These are phyloP conservation scores for Blastosporella zonata DNA, from an alignment of 1,284 basidiomycete species.

Conservation along the genomic window DNA sequence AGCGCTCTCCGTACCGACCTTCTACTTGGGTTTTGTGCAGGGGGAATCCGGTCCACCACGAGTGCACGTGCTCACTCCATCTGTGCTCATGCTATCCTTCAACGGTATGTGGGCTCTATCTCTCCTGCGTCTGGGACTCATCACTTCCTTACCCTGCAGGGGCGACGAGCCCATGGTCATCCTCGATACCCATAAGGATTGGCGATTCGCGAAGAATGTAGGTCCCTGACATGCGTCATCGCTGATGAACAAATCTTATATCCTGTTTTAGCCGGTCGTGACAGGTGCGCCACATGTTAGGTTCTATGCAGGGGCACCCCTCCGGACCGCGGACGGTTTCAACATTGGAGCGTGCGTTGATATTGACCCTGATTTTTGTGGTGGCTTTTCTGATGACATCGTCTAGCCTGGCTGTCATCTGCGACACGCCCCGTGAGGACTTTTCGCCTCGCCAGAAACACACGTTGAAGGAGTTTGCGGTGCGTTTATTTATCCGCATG, in stretches of 20 bases:
- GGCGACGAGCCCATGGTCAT: constrained; percentile 88
- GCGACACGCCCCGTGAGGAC: constrained; percentile 79
- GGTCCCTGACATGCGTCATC: constrained; percentile 20
- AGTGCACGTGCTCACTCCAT: constrained; percentile 69
- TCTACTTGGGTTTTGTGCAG: constrained; percentile 31
- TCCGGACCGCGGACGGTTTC: constrained; percentile 85
- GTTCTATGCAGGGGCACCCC: constrained; percentile 90
- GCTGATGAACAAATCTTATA: neutral
- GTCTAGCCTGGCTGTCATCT: constrained; percentile 76
- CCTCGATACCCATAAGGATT: constrained; percentile 78
- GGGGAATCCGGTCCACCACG: constrained; percentile 56
- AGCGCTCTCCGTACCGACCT: neutral
- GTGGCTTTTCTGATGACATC: neutral
- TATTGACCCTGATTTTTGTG: neutral
- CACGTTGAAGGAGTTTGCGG: constrained; percentile 91
- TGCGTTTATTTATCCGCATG: constrained; percentile 26
- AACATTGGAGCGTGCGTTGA: constrained; percentile 77
- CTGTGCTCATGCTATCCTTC: constrained; percentile 82
- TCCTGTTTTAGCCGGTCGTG: constrained; percentile 64
- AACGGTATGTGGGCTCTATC: constrained; percentile 48
- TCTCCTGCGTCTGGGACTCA: neutral
- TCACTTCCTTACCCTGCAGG: constrained; percentile 34
- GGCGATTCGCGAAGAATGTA: constrained; percentile 84
- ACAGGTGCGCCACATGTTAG: constrained; percentile 65
- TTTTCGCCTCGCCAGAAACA: constrained; percentile 89